Conservation (phyloP, 164 flowering plant species). For the Chimonanthus salicifolius region DNA sequence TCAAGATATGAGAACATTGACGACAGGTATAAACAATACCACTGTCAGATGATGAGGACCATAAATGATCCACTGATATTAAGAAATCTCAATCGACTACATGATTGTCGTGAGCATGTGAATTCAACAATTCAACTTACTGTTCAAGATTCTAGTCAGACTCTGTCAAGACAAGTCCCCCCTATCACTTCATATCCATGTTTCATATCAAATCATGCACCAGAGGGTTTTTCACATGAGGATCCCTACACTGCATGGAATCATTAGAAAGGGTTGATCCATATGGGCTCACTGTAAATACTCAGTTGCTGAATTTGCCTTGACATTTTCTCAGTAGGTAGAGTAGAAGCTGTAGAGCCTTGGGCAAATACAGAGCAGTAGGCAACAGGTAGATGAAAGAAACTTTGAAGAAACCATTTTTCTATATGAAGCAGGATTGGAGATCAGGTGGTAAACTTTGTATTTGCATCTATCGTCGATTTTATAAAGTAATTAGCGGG, state of each 20-base stretch:
- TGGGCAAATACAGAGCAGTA: background rate
- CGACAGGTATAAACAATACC: background rate
- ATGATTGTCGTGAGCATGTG: background rate
- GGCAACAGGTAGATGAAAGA: background rate
- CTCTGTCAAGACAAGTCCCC: background rate
- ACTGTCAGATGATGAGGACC: background rate
- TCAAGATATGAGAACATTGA: background rate
- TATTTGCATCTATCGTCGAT: no score
- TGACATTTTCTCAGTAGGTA: background rate
- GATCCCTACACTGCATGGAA: background rate
- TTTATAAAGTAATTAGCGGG: no score
- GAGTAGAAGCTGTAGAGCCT: background rate
- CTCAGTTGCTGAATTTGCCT: background rate
- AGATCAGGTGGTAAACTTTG: no score
- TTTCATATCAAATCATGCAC: background rate
- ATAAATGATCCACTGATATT: background rate
- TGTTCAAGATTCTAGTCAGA: background rate
- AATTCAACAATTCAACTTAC: background rate
- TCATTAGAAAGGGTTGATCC: background rate
- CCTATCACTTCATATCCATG: background rate
- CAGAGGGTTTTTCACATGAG: background rate
- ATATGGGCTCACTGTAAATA: background rate
- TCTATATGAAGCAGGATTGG: no score
- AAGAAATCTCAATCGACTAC: background rate
- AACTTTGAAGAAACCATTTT: no score